Evolutionary conservation across 768 basidiomycete species (phyloP), one percentile per base, ranked within the genome.

Genomic region (Rhizopogon rudus): DNA sequence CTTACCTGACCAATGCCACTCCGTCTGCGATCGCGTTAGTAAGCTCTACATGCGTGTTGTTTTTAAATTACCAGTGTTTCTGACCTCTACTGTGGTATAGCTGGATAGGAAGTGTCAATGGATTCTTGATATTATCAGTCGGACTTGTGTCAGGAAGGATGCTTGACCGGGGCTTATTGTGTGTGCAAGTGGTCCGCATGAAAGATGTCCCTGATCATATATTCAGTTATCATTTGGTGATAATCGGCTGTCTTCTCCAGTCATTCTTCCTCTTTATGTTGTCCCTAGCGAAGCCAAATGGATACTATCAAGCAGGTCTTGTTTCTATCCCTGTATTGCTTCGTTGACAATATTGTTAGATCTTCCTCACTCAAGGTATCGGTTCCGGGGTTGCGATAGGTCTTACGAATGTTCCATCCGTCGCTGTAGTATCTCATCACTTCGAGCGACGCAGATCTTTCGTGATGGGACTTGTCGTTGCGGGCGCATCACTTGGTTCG

Each of bases 401-500:
- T 9, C 52, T 79, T 39, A 61, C 78, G 49, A 81, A 73, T 55
- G 59, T 80, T 14, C 80, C 79, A 0, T 69, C 74, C 40, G 56
- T 75, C 51, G 71, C 72, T 10, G 56, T 81, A 28, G 60, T 78
- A 5, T 71, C 75, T 3, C 79, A 78, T 33, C 73, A 76, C 57
- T 82, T 81, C 66, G 61, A 63, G 31, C 64, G 63, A 43, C 67
- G 69, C 10, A 68, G 77, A 29, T 63, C 76, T 4, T 57, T 76
- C 5, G 76, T 78, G 8, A 76, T 78, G 60, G 77, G 78, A 7
- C 62, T 81, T 45, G 71, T 71, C 5, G 33, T 76, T 31, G 77
- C 79, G 35, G 78, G 78, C 17, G 74, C 77, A 33, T 76, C 80
- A 3, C 63, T 83, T 3, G 84, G 86, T 7, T 82, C 80, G 5